These are phyloP conservation scores for Pseudogymnoascus sp. DNA, from an alignment of 2,329 filamentous ascomycete species.

Conservation along the genomic window DNA sequence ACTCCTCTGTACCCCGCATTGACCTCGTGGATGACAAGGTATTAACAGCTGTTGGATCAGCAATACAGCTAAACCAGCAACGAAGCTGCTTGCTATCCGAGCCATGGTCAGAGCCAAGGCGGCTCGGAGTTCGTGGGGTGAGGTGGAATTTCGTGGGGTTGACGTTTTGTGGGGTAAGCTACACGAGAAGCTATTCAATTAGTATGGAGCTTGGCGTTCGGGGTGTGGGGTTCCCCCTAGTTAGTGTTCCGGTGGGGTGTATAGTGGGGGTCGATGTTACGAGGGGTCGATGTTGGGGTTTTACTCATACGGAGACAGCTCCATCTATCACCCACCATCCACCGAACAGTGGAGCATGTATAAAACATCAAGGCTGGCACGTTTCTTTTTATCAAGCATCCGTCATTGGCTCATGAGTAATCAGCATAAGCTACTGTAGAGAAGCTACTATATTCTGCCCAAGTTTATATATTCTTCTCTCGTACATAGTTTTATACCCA, in stretches of 20 bases:
- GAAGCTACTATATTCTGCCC: background rate
- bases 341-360: background rate
- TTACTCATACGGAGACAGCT: background rate
- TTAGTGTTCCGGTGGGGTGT: background rate
- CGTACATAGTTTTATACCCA: background rate
- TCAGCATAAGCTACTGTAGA: background rate
- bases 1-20: constrained; percentile 8
- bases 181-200: background rate
- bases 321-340: background rate
- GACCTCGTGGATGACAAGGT: background rate
- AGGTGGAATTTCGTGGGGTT: background rate
- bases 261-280: background rate
- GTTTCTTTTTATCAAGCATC: background rate
- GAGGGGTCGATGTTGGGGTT: background rate
- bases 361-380: background rate
- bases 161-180: background rate
- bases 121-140: constrained; percentile 1
- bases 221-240: background rate
- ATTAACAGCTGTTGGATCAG: background rate
- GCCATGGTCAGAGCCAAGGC: background rate
- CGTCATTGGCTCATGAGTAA: background rate
- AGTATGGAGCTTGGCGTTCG: background rate
- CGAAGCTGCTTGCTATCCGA: background rate
- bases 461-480: background rate
- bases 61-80: background rate